Evolutionary conservation across 768 basidiomycete genomes (phyloP).

Genomic region (Auriscalpium vulgare): DNA sequence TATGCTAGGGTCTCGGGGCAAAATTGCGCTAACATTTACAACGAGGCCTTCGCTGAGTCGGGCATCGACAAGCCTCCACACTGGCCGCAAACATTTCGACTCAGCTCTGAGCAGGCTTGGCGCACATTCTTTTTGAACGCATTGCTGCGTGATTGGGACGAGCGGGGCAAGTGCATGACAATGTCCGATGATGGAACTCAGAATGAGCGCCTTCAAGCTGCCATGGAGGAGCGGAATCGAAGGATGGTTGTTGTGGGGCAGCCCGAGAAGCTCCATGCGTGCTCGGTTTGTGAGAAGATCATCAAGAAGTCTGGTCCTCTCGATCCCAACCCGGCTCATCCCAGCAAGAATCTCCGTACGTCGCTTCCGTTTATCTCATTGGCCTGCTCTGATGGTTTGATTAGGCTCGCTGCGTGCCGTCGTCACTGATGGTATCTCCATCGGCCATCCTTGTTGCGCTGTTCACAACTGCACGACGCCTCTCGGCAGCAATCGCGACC

Average conservation of each 20-base stretch:
- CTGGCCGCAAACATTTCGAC: not conserved
- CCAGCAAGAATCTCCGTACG: no score
- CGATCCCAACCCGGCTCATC: no score
- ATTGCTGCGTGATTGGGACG: not conserved
- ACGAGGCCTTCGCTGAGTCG: not conserved
- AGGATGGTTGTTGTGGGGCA: not conserved
- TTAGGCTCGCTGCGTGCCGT: conserved; percentile 7
- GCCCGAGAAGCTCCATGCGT: not conserved
- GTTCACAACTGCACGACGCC: conserved; percentile 22
- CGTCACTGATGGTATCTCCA: conserved; percentile 25
- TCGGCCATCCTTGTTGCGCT: conserved; percentile 26
- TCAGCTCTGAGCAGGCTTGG: not conserved
- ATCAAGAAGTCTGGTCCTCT: not conserved
- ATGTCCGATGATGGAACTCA: not conserved
- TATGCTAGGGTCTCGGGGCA: not conserved
- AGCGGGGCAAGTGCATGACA: not conserved
- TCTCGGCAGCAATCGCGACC: conserved; percentile 2
- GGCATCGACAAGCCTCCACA: not conserved
- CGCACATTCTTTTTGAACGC: not conserved
- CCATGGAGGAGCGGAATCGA: not conserved
- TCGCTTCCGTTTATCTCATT: no score
- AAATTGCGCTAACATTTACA: not conserved
- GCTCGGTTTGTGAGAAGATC: not conserved
- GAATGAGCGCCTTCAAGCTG: not conserved
- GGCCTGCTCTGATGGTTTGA: no score